phyloP scores from a whole-genome alignment of 140 eudicot genomes.

The Senecio squalidus region DNA sequence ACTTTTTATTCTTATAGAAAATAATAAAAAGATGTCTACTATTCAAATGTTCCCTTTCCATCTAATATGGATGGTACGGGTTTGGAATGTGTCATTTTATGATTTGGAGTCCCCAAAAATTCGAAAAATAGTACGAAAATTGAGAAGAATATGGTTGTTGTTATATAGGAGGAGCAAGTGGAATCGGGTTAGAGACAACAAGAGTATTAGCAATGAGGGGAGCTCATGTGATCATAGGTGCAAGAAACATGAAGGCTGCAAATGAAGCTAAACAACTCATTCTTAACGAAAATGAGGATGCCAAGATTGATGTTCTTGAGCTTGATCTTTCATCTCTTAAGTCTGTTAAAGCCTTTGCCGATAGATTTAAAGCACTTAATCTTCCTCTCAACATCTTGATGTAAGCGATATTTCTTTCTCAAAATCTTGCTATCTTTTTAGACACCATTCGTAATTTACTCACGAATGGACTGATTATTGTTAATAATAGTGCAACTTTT shows the following conservation, averaged over 20 bases:
- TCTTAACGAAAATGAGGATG: constrained; percentile 38
- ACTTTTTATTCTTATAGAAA: too few relatives aligned
- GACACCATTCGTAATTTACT: too few relatives aligned
- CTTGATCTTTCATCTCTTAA: constrained; percentile 76
- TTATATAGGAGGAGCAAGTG: constrained; percentile 87
- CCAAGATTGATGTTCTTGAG: constrained; percentile 63
- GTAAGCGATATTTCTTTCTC: constrained; percentile 23
- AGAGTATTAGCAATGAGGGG: constrained; percentile 74
- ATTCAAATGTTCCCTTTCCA: too few relatives aligned
- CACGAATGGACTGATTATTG: too few relatives aligned
- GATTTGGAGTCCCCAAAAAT: background rate
- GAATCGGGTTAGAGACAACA: constrained; percentile 93
- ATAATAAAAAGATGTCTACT: too few relatives aligned
- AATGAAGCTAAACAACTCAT: constrained; percentile 64
- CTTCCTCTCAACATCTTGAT: constrained; percentile 92
- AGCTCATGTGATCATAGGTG: constrained; percentile 83
- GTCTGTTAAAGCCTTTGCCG: constrained; percentile 59
- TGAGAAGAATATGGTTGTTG: background rate
- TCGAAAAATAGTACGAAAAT: too few relatives aligned
- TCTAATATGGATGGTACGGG: background rate
- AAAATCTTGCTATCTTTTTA: background rate
- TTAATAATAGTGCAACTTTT: too few relatives aligned
- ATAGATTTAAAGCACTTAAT: constrained; percentile 52
- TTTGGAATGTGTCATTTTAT: background rate
- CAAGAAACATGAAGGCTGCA: constrained; percentile 81